Percentiles rank a stretch among this genome's conserved stretches.
Evolutionary conservation across 2,329 filamentous ascomycete species (phyloP).

Genomic region (Aureobasidium sp.): DNA sequence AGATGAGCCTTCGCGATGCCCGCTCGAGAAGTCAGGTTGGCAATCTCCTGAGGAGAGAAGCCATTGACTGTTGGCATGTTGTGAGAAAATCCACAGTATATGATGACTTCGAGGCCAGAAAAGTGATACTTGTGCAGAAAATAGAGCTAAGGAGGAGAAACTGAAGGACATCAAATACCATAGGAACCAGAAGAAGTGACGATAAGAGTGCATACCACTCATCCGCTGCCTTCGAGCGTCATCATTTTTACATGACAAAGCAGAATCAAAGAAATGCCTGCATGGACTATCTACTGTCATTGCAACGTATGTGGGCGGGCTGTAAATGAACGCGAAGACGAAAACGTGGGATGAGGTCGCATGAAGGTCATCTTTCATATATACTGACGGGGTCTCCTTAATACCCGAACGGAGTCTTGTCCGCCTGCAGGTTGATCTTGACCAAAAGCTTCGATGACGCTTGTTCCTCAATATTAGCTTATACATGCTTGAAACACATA

Average conservation of each 20-base stretch:
- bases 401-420: background rate
- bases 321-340: background rate
- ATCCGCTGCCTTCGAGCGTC: background rate
- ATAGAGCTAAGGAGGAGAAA: background rate
- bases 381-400: background rate
- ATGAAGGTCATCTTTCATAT: background rate
- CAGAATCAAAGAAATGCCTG: background rate
- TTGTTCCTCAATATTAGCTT: background rate
- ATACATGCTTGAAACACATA: background rate
- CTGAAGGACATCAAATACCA: background rate
- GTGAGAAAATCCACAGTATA: background rate
- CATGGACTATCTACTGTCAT: background rate
- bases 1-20: constrained; percentile 22
- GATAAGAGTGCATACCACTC: background rate
- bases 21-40: constrained; percentile 16
- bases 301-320: background rate
- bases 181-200: background rate
- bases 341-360: background rate
- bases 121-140: background rate
- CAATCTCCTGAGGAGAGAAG: constrained; percentile 17
- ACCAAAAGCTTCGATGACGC: background rate
- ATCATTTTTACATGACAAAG: background rate
- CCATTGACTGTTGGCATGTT: background rate
- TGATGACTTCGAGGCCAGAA: too few species aligned
- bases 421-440: background rate